These are phyloP conservation scores for Calonectria ilicicola DNA, from an alignment of 2,329 filamentous ascomycete species.

Conservation along the genomic window DNA sequence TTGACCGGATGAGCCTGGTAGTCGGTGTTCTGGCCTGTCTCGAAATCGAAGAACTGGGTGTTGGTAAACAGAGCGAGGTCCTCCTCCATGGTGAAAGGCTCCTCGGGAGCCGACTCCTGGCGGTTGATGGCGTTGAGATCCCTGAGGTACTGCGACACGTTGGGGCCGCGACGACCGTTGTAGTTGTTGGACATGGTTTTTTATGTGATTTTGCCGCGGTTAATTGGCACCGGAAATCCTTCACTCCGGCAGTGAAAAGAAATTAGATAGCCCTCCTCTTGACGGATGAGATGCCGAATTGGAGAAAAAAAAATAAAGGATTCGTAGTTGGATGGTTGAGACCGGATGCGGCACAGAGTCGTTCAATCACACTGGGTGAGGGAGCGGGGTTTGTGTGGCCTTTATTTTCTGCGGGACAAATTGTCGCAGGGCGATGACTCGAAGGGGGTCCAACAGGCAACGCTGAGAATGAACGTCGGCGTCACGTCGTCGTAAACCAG, in stretches of 20 bases:
- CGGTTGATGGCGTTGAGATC: constrained; percentile 83
- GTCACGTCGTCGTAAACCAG: constrained; percentile 8
- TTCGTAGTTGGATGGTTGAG: constrained; percentile 24
- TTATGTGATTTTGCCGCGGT: background rate
- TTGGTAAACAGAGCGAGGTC: constrained; percentile 86
- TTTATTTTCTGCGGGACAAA: constrained; percentile 34
- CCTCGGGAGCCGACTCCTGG: constrained; percentile 65
- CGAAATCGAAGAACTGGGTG: constrained; percentile 84
- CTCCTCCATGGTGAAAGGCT: constrained; percentile 74
- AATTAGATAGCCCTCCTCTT: constrained; percentile 22
- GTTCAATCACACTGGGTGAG: constrained; percentile 18
- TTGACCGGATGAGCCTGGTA: constrained; percentile 64
- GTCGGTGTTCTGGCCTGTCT: constrained; percentile 71
- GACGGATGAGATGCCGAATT: background rate
- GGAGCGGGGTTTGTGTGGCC: constrained; percentile 41
- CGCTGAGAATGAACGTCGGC: constrained; percentile 2
- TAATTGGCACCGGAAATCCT: background rate
- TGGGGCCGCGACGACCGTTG: constrained; percentile 82
- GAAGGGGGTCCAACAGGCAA: constrained; percentile 27
- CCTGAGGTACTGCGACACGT: constrained; percentile 90
- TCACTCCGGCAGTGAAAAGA: constrained; percentile 1
- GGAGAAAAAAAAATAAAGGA: background rate
- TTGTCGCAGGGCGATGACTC: constrained; percentile 26
- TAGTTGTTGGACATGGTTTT: constrained; percentile 73
- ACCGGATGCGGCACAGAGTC: constrained; percentile 15